Conservation (phyloP, 2,329 filamentous ascomycete genomes). For the Sordariomycetes sp. region DNA sequence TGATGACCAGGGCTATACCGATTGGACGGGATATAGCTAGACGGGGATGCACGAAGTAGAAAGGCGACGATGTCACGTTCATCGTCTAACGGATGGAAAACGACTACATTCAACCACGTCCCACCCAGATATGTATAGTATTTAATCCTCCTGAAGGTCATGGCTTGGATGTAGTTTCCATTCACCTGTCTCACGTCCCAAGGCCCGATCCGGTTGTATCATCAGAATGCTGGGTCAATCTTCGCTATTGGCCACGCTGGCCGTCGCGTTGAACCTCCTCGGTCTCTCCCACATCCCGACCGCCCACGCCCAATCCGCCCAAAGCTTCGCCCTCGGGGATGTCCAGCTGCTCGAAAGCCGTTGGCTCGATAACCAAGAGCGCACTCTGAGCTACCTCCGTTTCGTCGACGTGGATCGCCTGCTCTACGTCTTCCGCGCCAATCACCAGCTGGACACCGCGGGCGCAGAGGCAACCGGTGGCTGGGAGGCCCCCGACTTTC, state of each 20-base stretch:
- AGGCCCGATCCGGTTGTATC: background rate
- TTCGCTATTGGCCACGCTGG: background rate
- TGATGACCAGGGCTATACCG: background rate
- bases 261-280: background rate
- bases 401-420: constrained; percentile 31
- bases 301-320: background rate
- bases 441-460: constrained; percentile 32
- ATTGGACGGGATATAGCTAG: background rate
- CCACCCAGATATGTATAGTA: too few relatives aligned
- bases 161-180: background rate
- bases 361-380: constrained; percentile 25
- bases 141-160: too few relatives aligned
- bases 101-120: too few relatives aligned
- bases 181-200: background rate
- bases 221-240: background rate
- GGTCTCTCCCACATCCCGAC: background rate
- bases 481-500: constrained; percentile 43
- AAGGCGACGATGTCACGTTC: background rate
- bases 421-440: constrained; percentile 36
- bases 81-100: too few relatives aligned
- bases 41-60: background rate
- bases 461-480: constrained; percentile 34
- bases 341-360: background rate
- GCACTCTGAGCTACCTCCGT: constrained; percentile 34
- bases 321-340: background rate